Evolutionary conservation across 192 early-diverging fungal genomes (phyloP).

Genomic region (Coemansia sp.): DNA sequence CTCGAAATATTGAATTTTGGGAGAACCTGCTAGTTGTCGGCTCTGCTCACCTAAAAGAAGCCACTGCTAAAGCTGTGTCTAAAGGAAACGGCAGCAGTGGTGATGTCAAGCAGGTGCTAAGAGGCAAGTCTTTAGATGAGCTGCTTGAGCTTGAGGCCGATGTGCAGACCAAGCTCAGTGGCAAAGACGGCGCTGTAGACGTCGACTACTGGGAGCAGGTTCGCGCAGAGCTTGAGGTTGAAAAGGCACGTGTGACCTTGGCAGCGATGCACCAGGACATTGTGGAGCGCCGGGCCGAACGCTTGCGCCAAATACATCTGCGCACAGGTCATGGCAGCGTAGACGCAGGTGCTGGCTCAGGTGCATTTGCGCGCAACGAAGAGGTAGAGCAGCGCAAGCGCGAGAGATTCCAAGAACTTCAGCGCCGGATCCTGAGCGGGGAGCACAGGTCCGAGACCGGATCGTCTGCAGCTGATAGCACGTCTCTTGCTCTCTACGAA

Average conservation of each 20-base stretch:
- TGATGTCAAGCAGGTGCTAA: constrained; percentile 72
- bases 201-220: constrained; percentile 95
- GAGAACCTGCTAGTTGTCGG: constrained; percentile 78
- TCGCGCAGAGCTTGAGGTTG: constrained; percentile 72
- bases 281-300: constrained; percentile 71
- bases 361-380: constrained; percentile 34
- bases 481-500: constrained; percentile 60
- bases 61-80: constrained; percentile 14
- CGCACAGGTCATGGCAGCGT: constrained; percentile 23
- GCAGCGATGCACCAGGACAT: constrained; percentile 81
- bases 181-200: constrained; percentile 69
- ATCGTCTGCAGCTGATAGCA: constrained; percentile 1
- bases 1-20: constrained; percentile 84
- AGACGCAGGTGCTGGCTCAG: constrained; percentile 31
- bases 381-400: constrained; percentile 56
- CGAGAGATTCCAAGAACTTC: constrained; percentile 47
- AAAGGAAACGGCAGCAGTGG: constrained; percentile 3
- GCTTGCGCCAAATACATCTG: constrained; percentile 63
- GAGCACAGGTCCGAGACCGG: neutral
- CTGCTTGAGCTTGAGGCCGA: constrained; percentile 73
- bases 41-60: constrained; percentile 61
- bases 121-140: constrained; percentile 73
- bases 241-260: constrained; percentile 72
- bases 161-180: constrained; percentile 70
- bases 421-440: constrained; percentile 47